Evolutionary conservation across 1,284 basidiomycete species (phyloP).

Genomic region (Mycena sp.): DNA sequence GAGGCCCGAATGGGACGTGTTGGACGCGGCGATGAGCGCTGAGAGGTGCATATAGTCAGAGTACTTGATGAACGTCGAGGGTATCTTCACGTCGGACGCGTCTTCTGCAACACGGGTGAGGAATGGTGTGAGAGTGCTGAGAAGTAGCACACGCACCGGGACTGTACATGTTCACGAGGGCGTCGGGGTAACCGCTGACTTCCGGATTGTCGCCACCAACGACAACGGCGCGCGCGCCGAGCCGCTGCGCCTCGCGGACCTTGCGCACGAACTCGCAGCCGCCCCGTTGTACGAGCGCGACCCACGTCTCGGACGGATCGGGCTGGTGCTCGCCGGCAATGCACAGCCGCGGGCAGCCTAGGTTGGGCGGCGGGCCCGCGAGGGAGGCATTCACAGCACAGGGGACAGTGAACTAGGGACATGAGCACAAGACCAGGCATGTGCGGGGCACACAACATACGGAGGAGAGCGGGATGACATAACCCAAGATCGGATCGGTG

Average conservation of each 20-base stretch:
- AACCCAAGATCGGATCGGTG: constrained; percentile 73
- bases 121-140: constrained; percentile 6
- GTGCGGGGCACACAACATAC: constrained; percentile 2
- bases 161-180: constrained; percentile 91
- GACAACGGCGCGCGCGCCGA: constrained; percentile 89
- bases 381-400: constrained; percentile 50
- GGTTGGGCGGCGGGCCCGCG: constrained; percentile 48
- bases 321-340: constrained; percentile 59
- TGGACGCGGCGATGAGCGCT: constrained; percentile 70
- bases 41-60: constrained; percentile 72
- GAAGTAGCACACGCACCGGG: constrained; percentile 62
- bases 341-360: constrained; percentile 75
- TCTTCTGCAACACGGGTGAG: constrained; percentile 59
- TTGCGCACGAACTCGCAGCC: constrained; percentile 91
- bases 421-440: background rate
- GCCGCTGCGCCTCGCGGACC: constrained; percentile 80
- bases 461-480: constrained; percentile 79
- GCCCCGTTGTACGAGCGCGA: constrained; percentile 83
- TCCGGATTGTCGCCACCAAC: constrained; percentile 84
- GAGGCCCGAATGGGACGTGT: constrained; percentile 79
- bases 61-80: constrained; percentile 79
- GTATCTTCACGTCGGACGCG: constrained; percentile 74
- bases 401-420: constrained; percentile 58
- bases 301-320: constrained; percentile 74
- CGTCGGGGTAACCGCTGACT: constrained; percentile 73